A percentile compares a stretch with the other conserved stretches of the same genome.
Evolutionary conservation across 163 green algal genomes (phyloP).

Genomic region (Picocystis sp.): DNA sequence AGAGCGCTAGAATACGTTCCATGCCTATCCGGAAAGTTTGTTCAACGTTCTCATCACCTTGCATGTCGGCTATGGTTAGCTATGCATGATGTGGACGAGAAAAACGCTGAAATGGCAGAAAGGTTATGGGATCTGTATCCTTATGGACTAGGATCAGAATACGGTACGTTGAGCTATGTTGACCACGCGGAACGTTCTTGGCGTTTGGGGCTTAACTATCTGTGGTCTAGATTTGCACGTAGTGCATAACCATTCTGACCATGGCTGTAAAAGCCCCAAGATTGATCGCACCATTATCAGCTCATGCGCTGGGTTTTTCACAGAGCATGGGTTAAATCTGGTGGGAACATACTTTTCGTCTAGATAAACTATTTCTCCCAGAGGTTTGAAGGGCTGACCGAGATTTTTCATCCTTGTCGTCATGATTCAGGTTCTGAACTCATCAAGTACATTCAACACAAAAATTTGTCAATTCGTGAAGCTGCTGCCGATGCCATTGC

Average conservation of each 20-base stretch:
- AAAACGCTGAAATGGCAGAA: constrained; percentile 31
- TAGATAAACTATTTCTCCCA: too few relatives aligned
- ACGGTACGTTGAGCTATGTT: constrained; percentile 21
- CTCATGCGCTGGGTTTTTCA: background rate
- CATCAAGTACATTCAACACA: constrained; percentile 10
- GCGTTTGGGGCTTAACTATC: background rate
- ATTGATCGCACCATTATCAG: background rate
- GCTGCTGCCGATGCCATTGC: constrained; percentile 13
- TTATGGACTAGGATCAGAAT: constrained; percentile 25
- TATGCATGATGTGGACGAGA: constrained; percentile 40
- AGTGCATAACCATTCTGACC: constrained; percentile 35
- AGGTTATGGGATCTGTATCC: constrained; percentile 9
- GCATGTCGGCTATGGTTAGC: constrained; percentile 43
- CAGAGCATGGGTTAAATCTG: too few relatives aligned
- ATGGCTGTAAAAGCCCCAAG: constrained; percentile 14
- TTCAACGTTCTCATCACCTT: constrained; percentile 6
- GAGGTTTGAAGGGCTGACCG: too few relatives aligned
- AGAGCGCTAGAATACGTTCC: constrained; percentile 45
- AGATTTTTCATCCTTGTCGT: background rate
- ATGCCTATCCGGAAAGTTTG: constrained; percentile 21
- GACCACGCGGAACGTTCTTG: constrained; percentile 1
- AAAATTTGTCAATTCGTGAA: constrained; percentile 10
- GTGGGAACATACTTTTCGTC: too few relatives aligned
- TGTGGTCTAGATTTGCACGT: constrained; percentile 28
- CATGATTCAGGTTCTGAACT: constrained; percentile 9